Evolutionary conservation across 352 stramenopile genomes (phyloP).

Genomic region (Phytopythium helicoides): DNA sequence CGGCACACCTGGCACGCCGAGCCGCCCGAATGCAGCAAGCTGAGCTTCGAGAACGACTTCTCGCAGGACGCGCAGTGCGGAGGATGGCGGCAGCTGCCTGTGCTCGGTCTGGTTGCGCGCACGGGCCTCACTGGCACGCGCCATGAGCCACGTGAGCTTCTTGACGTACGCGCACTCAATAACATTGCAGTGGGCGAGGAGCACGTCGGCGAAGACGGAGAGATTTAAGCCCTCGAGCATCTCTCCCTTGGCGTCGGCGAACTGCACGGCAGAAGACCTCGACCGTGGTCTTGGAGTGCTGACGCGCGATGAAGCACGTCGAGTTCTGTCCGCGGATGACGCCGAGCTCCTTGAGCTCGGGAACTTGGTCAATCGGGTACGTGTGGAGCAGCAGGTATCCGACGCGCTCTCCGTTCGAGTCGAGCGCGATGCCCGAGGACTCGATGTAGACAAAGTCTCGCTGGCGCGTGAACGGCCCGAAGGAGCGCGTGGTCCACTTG

Average conservation of each 20-base stretch:
- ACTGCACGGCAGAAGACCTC: slow-evolving; percentile 52
- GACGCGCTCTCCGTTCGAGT: slow-evolving; percentile 27
- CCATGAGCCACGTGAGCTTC: slow-evolving; percentile 64
- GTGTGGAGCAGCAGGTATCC: slow-evolving; percentile 32
- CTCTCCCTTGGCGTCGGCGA: slow-evolving; percentile 37
- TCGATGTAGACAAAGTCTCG: slow-evolving; percentile 40
- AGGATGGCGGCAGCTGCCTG: slow-evolving; percentile 5
- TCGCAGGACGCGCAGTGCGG: slow-evolving; percentile 28
- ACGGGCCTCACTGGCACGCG: slow-evolving; percentile 5
- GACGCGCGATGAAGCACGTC: slow-evolving; percentile 39
- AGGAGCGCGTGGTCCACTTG: slow-evolving; percentile 30
- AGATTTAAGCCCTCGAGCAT: slow-evolving; percentile 31
- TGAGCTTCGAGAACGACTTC: slow-evolving; percentile 31
- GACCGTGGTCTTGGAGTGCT: slow-evolving; percentile 21
- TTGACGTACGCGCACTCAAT: slow-evolving; percentile 62
- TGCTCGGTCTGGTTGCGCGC: slow-evolving; percentile 19
- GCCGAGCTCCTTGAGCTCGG: slow-evolving; percentile 23
- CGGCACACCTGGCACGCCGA: slow-evolving; percentile 37
- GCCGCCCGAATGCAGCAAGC: slow-evolving; percentile 29
- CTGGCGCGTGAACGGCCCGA: slow-evolving; percentile 25
- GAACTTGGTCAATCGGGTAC: slow-evolving; percentile 31
- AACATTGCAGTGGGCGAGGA: slow-evolving; percentile 36
- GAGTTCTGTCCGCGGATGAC: slow-evolving; percentile 37
- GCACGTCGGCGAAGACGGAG: slow-evolving; percentile 28
- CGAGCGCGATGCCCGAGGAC: slow-evolving; percentile 20